phyloP scores from a whole-genome alignment of 1,284 basidiomycete species.

The Papiliotrema laurentii region DNA sequence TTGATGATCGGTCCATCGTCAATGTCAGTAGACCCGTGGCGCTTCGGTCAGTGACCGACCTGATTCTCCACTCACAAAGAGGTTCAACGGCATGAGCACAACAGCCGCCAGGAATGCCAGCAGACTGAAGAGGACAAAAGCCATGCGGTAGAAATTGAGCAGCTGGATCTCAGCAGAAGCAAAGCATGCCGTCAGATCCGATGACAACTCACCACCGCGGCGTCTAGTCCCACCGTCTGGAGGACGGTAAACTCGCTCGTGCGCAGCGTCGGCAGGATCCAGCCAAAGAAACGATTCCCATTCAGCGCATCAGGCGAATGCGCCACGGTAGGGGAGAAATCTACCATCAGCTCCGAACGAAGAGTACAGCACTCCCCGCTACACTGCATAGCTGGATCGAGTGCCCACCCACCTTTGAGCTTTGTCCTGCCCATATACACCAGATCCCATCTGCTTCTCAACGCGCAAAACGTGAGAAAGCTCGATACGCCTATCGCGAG shows the following conservation, averaged over 20 bases:
- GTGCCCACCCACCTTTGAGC: constrained; percentile 69
- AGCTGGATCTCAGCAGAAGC: constrained; percentile 56
- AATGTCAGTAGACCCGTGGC: constrained; percentile 65
- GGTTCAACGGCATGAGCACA: constrained; percentile 85
- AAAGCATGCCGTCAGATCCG: not conserved
- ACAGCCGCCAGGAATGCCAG: constrained; percentile 73
- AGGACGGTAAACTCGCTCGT: constrained; percentile 91
- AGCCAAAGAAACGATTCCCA: constrained; percentile 67
- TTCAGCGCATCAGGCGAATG: constrained; percentile 29
- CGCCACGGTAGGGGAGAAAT: constrained; percentile 38
- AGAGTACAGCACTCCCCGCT: too few species aligned
- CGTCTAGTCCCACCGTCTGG: constrained; percentile 93
- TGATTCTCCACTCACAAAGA: constrained; percentile 57
- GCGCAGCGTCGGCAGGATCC: constrained; percentile 86
- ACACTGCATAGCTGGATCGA: not conserved
- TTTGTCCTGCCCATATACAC: constrained; percentile 89
- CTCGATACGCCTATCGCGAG: constrained; percentile 69
- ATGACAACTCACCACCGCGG: constrained; percentile 68
- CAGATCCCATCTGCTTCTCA: constrained; percentile 79
- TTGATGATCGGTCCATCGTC: constrained; percentile 50
- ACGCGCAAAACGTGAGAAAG: constrained; percentile 83
- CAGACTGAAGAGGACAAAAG: constrained; percentile 80
- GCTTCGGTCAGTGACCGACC: constrained; percentile 43
- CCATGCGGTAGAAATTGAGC: constrained; percentile 91
- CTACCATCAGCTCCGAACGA: constrained; percentile 10